A percentile compares a stretch with the other conserved stretches of the same genome.
Conservation (phyloP, 2,329 filamentous ascomycete species). For the Phialophora expanda region DNA sequence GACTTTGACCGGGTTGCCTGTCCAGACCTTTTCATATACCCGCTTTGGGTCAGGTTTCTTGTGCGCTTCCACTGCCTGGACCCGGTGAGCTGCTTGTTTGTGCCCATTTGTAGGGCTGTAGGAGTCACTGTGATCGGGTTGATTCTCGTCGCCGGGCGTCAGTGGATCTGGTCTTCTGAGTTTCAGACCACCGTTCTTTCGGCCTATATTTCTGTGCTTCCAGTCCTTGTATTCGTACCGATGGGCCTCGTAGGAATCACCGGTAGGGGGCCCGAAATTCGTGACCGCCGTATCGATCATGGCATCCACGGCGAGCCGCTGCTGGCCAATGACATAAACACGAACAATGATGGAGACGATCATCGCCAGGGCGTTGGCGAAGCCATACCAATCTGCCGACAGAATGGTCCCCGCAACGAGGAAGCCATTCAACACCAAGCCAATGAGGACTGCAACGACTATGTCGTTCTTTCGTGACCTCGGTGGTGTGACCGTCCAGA, state of each 20-base stretch:
- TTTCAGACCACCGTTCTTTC: conserved; percentile 6
- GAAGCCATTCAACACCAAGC: conserved; percentile 27
- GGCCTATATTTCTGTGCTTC: neutral
- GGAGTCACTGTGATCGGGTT: conserved; percentile 6
- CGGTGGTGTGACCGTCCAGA: conserved; percentile 27
- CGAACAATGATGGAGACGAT: conserved; percentile 32
- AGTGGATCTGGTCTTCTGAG: neutral
- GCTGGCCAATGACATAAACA: conserved; percentile 28
- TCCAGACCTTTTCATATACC: conserved; percentile 10
- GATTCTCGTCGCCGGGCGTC: neutral
- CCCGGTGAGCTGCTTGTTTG: neutral
- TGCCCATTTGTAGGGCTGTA: conserved; percentile 7
- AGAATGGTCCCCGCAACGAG: conserved; percentile 30
- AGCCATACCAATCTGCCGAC: conserved; percentile 34
- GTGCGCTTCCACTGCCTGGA: neutral
- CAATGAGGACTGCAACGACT: conserved; percentile 21
- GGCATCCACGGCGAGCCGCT: conserved; percentile 27
- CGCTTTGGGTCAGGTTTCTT: conserved; percentile 9
- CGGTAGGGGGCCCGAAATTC: conserved; percentile 6
- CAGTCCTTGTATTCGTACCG: conserved; percentile 1
- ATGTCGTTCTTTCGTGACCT: conserved; percentile 18
- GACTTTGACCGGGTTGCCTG: conserved; percentile 24
- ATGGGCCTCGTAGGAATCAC: conserved; percentile 13
- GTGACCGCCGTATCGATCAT: conserved; percentile 22
- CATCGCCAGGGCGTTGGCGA: conserved; percentile 35